Conservation (phyloP, 257 asterid species). For the Solanum microdontum region DNA sequence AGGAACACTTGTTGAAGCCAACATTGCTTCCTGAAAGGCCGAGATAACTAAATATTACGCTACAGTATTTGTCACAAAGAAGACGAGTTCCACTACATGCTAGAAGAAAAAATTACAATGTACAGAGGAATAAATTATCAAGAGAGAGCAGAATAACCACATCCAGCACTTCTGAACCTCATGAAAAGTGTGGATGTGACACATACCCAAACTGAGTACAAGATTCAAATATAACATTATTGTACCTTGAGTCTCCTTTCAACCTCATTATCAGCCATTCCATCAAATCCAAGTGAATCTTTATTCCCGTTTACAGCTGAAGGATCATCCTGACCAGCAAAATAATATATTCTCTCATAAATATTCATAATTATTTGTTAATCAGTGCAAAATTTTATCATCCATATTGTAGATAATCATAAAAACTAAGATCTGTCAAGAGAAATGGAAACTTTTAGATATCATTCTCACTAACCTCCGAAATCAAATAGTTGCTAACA, state of each 20-base stretch:
- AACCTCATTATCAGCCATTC: constrained; percentile 79
- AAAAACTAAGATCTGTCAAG: not conserved
- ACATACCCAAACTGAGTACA: not conserved
- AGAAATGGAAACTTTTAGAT: not conserved
- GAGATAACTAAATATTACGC: not conserved
- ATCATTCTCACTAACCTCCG: constrained; percentile 50
- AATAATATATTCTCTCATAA: constrained; percentile 6
- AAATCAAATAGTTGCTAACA: constrained; percentile 71
- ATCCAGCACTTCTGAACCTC: not conserved
- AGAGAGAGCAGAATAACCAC: not conserved
- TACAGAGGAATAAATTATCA: not conserved
- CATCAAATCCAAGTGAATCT: constrained; percentile 68
- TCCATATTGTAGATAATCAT: not conserved
- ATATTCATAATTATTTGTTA: not conserved
- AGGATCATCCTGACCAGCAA: constrained; percentile 59
- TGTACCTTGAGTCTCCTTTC: constrained; percentile 89
- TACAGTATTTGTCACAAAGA: not conserved
- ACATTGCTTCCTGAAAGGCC: constrained; percentile 53
- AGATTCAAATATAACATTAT: constrained; percentile 7
- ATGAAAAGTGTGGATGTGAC: not conserved
- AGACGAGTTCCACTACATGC: not conserved
- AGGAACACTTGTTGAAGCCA: constrained; percentile 58
- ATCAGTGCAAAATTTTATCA: not conserved
- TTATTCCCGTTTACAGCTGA: constrained; percentile 57
- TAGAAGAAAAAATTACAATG: not conserved